Evolutionary conservation across 73 alveolate species (phyloP), one percentile per base, ranked within the genome.

Genomic region (Symbiodinium natans): DNA sequence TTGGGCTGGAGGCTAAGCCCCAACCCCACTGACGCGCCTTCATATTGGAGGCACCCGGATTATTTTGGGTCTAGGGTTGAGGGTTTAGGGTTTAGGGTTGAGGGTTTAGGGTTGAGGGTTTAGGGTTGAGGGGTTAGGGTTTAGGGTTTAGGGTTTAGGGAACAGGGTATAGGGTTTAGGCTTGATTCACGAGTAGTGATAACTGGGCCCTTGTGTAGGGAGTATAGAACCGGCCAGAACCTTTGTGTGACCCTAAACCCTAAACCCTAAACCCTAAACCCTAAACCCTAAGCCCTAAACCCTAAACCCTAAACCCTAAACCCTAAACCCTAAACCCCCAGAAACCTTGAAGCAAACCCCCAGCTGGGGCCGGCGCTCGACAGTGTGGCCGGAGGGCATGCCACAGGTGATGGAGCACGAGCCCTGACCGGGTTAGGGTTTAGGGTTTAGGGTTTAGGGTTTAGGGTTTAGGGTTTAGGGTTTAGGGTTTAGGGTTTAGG

Each of bases 361-460:
- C 46, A 11, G 25, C 87, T 80, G 34, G 27, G 42, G n/a, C 48
- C 29, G 17, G 36, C 27, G 36, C 93, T 19, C 54, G 1, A 87
- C 1, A 33, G 94, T 87, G 41, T 87, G 94, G 1, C 94, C 94
- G 17, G 85, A 56, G 19, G 94, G 94, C 94, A 87, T 87, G 41
- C 94, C 94, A n/a, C 94, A 87, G 84, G 42, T 87, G 36, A 23
- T 23, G n/a, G 59, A 54, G 41, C 94, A 87, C n/a, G 84, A 52
- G 63, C 94, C 94, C 94, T 87, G 94, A 29, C 34, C 34, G 83
- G 83, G 83, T 71, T 4, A 1, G 39, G 27, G 17, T 6, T 7
- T 52, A 0, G 71, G 31, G 71, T 52, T 52, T 52, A 52, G 71
- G 71, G n/a, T n/a, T n/a, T n/a, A n/a, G n/a, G n/a, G n/a, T n/a